These are phyloP conservation scores for Annulohypoxylon moriforme DNA, from an alignment of 495 filamentous ascomycete genomes.

Conservation along the genomic window DNA sequence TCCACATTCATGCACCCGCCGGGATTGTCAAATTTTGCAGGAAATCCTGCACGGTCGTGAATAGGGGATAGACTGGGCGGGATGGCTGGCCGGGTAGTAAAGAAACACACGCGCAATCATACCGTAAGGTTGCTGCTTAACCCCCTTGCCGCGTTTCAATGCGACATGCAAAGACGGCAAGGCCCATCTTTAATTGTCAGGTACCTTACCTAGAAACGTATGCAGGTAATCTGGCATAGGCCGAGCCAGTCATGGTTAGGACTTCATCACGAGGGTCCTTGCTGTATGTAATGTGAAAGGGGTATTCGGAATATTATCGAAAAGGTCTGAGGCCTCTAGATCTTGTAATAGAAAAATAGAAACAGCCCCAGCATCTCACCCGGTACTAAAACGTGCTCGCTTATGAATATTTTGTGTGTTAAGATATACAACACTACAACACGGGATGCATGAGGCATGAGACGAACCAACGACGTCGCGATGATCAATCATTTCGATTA, in stretches of 20 bases:
- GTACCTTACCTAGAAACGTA: neutral
- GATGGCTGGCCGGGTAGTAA: neutral
- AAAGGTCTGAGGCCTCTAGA: neutral
- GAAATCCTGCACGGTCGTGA: constrained; percentile 20
- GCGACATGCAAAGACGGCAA: constrained; percentile 17
- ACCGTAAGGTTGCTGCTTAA: constrained; percentile 12
- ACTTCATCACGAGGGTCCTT: constrained; percentile 18
- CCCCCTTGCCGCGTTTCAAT: constrained; percentile 41
- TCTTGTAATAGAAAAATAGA: constrained; percentile 1
- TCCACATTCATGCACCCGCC: constrained; percentile 36
- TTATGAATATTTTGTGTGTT: neutral
- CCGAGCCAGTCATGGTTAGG: constrained; percentile 11
- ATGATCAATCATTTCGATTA: constrained; percentile 30
- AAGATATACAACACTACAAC: neutral
- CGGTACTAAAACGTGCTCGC: neutral
- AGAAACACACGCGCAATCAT: constrained; percentile 39
- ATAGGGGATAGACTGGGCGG: constrained; percentile 22
- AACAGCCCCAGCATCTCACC: neutral
- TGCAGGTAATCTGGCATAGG: constrained; percentile 28
- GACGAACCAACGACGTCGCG: constrained; percentile 1
- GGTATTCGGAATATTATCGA: constrained; percentile 4
- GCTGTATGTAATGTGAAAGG: constrained; percentile 14
- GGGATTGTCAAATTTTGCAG: constrained; percentile 36
- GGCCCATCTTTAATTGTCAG: constrained; percentile 15
- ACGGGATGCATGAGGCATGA: constrained; percentile 4